phyloP scores from a whole-genome alignment of 1,139 yeast genomes.

The Saccharomycopsis phalli region DNA sequence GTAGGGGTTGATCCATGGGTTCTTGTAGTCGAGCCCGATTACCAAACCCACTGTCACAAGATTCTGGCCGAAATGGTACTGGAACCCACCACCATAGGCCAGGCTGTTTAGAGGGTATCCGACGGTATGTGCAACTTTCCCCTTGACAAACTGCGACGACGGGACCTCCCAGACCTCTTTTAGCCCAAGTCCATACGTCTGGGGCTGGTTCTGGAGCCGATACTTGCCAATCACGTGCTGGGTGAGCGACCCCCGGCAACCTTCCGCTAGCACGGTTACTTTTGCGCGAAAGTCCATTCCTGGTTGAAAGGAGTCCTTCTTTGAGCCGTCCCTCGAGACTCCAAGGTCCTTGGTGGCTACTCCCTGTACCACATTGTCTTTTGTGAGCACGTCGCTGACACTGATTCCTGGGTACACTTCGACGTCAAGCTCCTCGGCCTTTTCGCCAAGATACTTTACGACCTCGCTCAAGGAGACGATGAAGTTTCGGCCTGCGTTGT shows the following conservation, averaged over 20 bases:
- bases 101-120: constrained; percentile 76
- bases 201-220: constrained; percentile 62
- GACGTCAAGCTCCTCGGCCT: constrained; percentile 90
- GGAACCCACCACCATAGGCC: constrained; percentile 93
- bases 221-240: constrained; percentile 66
- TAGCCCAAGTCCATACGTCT: constrained; percentile 90
- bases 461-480: constrained; percentile 78
- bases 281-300: constrained; percentile 96
- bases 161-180: constrained; percentile 97
- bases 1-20: constrained; percentile 92
- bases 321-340: constrained; percentile 59
- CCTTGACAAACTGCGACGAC: constrained; percentile 71
- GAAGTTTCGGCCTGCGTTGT: constrained; percentile 70
- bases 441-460: constrained; percentile 72
- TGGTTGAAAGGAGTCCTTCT: constrained; percentile 75
- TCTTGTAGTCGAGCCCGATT: constrained; percentile 83
- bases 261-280: constrained; percentile 84
- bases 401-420: constrained; percentile 89
- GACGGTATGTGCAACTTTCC: constrained; percentile 78
- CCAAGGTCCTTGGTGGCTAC: constrained; percentile 95
- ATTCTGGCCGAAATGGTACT: constrained; percentile 93
- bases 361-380: constrained; percentile 60
- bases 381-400: constrained; percentile 65
- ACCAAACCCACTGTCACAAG: constrained; percentile 86
- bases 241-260: constrained; percentile 90